Percentiles rank a stretch among this genome's conserved stretches.
These are phyloP conservation scores for Aspergillus carbonarius DNA, from an alignment of 2,329 filamentous ascomycete genomes.

Conservation along the genomic window DNA sequence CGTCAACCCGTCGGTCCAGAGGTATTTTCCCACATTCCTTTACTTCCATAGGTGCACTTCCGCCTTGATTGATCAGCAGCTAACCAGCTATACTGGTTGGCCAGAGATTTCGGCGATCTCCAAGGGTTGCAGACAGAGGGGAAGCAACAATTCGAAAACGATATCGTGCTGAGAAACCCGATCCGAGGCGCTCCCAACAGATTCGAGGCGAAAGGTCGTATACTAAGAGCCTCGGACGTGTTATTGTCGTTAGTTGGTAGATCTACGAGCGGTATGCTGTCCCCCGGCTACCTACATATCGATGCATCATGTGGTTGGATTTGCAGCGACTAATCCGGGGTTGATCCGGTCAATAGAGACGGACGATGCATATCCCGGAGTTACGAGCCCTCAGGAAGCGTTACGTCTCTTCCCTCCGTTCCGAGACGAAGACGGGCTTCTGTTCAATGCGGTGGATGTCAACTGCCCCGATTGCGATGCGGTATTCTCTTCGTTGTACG, in stretches of 20 bases:
- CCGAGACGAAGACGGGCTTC: conserved; percentile 24
- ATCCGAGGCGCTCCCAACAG: conserved; percentile 13
- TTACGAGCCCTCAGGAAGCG: conserved; percentile 27
- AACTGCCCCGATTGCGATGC: conserved; percentile 32
- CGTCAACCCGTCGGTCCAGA: conserved; percentile 7
- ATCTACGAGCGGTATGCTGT: conserved; percentile 18
- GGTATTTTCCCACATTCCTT: conserved; percentile 12
- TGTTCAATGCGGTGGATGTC: conserved; percentile 20
- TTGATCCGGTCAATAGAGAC: conserved; percentile 6
- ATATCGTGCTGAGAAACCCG: conserved; percentile 16
- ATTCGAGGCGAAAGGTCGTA: conserved; percentile 17
- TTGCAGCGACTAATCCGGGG: conserved; percentile 5
- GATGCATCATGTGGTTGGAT: conserved; percentile 1
- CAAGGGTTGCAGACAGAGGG: conserved; percentile 9
- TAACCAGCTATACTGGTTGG: conserved; percentile 4
- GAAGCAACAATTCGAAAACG: conserved; percentile 20
- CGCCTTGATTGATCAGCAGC: background rate
- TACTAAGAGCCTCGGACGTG: conserved; percentile 25
- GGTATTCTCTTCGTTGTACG: conserved; percentile 31
- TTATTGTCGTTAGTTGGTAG: conserved; percentile 22
- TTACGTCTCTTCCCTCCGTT: conserved; percentile 30
- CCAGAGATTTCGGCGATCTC: conserved; percentile 12
- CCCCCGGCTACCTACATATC: conserved; percentile 5
- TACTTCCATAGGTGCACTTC: background rate
- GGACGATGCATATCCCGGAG: conserved; percentile 14